These are phyloP conservation scores for Cadophora luteo-olivacea DNA, from an alignment of 2,329 filamentous ascomycete genomes.

Conservation along the genomic window DNA sequence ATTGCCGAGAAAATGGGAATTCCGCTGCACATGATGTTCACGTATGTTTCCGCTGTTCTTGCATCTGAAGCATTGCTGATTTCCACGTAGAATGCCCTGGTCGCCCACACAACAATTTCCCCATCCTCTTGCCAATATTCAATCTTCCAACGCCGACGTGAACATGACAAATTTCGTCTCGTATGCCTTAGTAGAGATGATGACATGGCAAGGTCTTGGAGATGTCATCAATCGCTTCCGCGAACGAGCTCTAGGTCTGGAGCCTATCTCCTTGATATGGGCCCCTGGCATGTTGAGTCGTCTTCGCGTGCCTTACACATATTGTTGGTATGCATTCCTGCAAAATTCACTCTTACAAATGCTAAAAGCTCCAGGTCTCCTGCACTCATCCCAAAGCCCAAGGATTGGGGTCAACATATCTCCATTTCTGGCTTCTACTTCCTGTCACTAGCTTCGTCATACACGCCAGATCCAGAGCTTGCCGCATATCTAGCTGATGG, in stretches of 20 bases:
- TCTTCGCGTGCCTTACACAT: constrained; percentile 82
- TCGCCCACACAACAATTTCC: constrained; percentile 73
- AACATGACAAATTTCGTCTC: constrained; percentile 72
- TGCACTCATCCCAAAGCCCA: constrained; percentile 77
- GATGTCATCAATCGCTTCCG: constrained; percentile 91
- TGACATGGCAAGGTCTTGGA: constrained; percentile 80
- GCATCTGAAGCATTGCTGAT: constrained; percentile 10
- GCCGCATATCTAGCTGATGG: constrained; percentile 70
- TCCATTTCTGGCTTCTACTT: constrained; percentile 81
- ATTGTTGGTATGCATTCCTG: constrained; percentile 69
- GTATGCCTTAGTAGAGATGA: constrained; percentile 73
- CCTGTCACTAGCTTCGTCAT: constrained; percentile 70
- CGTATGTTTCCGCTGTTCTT: constrained; percentile 57
- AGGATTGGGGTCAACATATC: constrained; percentile 76
- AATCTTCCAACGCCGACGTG: constrained; percentile 67
- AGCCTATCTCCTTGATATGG: constrained; percentile 80
- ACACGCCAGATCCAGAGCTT: constrained; percentile 69
- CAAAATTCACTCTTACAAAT: background rate
- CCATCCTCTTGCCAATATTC: constrained; percentile 73
- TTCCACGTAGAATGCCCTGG: constrained; percentile 64
- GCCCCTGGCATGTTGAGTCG: constrained; percentile 81
- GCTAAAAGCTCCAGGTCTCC: constrained; percentile 60
- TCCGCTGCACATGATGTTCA: constrained; percentile 88
- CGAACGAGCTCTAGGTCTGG: constrained; percentile 74
- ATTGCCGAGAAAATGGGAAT: constrained; percentile 78